A percentile compares a stretch with the other conserved stretches of the same genome.
Conservation (phyloP, 768 basidiomycete genomes). For the Trametes elegans region DNA sequence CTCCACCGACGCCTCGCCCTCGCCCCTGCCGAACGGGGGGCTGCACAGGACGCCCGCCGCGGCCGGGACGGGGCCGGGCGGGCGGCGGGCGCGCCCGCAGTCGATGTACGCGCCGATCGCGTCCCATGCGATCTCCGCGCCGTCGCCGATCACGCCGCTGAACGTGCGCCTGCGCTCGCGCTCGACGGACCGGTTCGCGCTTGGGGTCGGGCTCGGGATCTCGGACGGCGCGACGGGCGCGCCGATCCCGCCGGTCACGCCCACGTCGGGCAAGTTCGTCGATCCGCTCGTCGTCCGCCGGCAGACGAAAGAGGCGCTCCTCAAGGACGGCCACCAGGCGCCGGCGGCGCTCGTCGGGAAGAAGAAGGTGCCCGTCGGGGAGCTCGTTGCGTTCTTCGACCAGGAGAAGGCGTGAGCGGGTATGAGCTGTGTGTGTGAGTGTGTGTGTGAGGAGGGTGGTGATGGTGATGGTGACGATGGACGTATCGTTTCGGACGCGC, state of each 20-base stretch:
- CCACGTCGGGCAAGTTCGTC: conserved; percentile 57
- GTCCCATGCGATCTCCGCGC: conserved; percentile 25
- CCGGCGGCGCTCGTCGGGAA: conserved; percentile 39
- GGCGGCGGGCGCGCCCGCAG: conserved; percentile 48
- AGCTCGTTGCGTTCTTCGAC: conserved; percentile 86
- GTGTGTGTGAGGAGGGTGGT: not conserved
- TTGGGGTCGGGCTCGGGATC: conserved; percentile 21
- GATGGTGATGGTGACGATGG: not conserved
- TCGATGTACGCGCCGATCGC: conserved; percentile 46
- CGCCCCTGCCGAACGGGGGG: conserved; percentile 25
- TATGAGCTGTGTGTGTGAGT: not conserved
- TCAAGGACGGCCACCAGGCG: conserved; percentile 41
- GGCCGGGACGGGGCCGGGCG: no score
- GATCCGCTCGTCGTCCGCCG: conserved; percentile 73
- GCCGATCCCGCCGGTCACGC: conserved; percentile 23
- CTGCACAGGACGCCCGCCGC: no score
- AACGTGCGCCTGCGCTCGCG: conserved; percentile 38
- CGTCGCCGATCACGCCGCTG: conserved; percentile 29
- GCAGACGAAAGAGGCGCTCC: conserved; percentile 50
- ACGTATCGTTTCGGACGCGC: not conserved
- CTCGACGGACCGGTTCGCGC: conserved; percentile 31
- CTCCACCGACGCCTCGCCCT: conserved; percentile 18
- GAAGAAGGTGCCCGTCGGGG: conserved; percentile 70
- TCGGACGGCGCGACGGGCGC: conserved; percentile 15
- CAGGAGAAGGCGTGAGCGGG: conserved; percentile 23